Evolutionary conservation across 257 asterid genomes (phyloP).

Genomic region (Rauvolfia tetraphylla): DNA sequence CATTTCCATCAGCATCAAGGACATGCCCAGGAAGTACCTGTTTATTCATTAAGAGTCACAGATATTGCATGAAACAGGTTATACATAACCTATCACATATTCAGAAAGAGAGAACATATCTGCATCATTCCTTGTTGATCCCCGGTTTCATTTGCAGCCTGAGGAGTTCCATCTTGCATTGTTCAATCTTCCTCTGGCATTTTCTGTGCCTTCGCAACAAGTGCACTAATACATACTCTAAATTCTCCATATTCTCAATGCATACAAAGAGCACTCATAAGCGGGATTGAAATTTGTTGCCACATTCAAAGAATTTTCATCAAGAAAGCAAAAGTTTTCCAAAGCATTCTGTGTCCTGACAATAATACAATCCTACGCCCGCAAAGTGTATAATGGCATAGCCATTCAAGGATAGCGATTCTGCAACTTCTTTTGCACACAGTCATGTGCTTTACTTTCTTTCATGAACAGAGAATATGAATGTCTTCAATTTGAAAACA

Average conservation of each 20-base stretch:
- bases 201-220: conserved; percentile 77
- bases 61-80: neutral
- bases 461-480: neutral
- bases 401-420: no score
- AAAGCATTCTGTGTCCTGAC: neutral
- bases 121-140: conserved; percentile 97
- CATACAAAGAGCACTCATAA: conserved; percentile 1
- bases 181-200: conserved; percentile 94
- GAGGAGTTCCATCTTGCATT: conserved; percentile 85
- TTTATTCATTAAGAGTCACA: conserved; percentile 1
- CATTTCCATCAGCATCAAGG: conserved; percentile 75
- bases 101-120: conserved; percentile 35
- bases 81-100: neutral
- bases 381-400: no score
- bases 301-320: conserved; percentile 1
- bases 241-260: conserved; percentile 93
- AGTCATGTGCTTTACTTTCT: neutral
- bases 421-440: neutral
- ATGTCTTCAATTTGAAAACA: neutral
- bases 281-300: neutral
- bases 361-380: neutral
- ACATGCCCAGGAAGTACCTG: conserved; percentile 73
- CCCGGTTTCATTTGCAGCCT: conserved; percentile 88
- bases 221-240: conserved; percentile 70
- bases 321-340: neutral